phyloP scores from a whole-genome alignment of 805 yeast species.

The Soucietia sequanensis region DNA sequence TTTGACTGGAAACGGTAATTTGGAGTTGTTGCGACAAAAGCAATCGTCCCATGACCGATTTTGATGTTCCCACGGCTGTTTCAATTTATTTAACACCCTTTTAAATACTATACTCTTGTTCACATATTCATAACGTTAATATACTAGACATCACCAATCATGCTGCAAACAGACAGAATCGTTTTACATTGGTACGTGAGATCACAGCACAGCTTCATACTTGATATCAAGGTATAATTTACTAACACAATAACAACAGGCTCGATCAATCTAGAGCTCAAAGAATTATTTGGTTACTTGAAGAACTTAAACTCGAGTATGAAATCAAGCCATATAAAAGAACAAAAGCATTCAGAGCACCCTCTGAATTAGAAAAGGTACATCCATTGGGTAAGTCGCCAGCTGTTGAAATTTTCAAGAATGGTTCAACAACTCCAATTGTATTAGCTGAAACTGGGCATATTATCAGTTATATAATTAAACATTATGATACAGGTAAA shows the following conservation, averaged over 20 bases:
- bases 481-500: constrained; percentile 45
- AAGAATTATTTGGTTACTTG: constrained; percentile 38
- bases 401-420: constrained; percentile 25
- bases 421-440: constrained; percentile 13
- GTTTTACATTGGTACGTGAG: constrained; percentile 23
- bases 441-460: constrained; percentile 59
- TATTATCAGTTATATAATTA: constrained; percentile 52
- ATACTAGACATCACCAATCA: too few relatives aligned
- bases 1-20: too few relatives aligned
- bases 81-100: too few relatives aligned
- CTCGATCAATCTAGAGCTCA: constrained; percentile 35
- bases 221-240: not conserved
- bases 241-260: constrained; percentile 12
- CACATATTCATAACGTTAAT: too few relatives aligned
- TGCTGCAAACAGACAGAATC: constrained; percentile 15
- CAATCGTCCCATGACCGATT: too few relatives aligned
- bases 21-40: too few relatives aligned
- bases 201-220: too few relatives aligned
- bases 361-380: constrained; percentile 25
- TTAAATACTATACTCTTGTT: too few relatives aligned
- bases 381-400: constrained; percentile 41
- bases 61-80: too few relatives aligned
- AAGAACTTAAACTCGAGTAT: constrained; percentile 30
- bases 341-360: constrained; percentile 27
- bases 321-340: constrained; percentile 32